These are phyloP conservation scores for Noccaea caerulescens DNA, from an alignment of 345 rosid genomes.

Conservation along the genomic window DNA sequence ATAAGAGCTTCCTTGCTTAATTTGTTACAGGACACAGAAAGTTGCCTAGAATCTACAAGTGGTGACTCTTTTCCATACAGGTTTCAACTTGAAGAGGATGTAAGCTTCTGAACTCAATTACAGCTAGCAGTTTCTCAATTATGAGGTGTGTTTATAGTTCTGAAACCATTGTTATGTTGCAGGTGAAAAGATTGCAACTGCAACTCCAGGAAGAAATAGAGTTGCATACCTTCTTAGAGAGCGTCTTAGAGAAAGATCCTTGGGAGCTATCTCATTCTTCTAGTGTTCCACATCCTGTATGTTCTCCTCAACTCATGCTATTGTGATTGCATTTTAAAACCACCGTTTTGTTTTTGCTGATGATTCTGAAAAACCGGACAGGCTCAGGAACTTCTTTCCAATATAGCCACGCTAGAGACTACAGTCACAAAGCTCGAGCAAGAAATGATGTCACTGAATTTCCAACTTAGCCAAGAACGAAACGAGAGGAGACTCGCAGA, in stretches of 20 bases:
- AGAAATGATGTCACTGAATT: conserved; percentile 80
- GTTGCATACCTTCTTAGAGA: conserved; percentile 62
- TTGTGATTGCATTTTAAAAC: conserved; percentile 1
- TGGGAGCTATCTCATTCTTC: conserved; percentile 51
- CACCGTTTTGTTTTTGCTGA: too few species aligned
- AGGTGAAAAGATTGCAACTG: conserved; percentile 71
- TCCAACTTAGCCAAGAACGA: conserved; percentile 93
- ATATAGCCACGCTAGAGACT: conserved; percentile 67
- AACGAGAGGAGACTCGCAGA: conserved; percentile 86
- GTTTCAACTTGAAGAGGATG: conserved; percentile 83
- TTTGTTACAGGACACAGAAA: conserved; percentile 51
- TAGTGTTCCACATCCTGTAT: conserved; percentile 65
- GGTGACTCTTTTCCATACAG: conserved; percentile 54
- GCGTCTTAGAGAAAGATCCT: conserved; percentile 57
- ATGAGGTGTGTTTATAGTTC: neutral
- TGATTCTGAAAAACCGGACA: conserved; percentile 43
- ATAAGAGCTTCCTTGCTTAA: conserved; percentile 28
- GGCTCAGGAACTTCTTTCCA: conserved; percentile 79
- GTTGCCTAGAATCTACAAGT: conserved; percentile 47
- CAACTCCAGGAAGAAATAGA: conserved; percentile 76
- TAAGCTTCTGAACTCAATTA: conserved; percentile 48
- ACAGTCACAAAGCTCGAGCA: conserved; percentile 74
- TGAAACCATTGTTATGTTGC: conserved; percentile 40
- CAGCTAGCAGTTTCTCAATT: neutral
- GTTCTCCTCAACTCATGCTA: conserved; percentile 28